Evolutionary conservation across 257 asterid species (phyloP).

Genomic region (Solanum rostratum): DNA sequence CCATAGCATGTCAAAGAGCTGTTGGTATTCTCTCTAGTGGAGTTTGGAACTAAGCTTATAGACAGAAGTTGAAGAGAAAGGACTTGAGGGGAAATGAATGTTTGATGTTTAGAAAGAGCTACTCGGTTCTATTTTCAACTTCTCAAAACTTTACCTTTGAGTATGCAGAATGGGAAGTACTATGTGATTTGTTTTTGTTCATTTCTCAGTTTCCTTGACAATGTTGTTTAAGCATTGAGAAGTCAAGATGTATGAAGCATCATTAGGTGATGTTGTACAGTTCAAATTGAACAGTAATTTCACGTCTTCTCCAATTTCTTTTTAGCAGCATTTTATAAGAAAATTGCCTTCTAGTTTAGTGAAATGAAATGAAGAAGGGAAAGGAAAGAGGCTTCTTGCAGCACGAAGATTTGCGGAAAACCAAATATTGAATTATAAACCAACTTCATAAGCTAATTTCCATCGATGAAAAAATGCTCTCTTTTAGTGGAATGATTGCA

Average conservation of each 20-base stretch:
- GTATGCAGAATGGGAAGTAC: neutral
- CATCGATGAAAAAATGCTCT: too few relatives aligned
- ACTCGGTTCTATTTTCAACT: neutral
- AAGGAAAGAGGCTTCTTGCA: neutral
- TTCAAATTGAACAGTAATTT: neutral
- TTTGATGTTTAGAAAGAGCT: neutral
- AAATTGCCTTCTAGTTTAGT: neutral
- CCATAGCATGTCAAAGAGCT: neutral
- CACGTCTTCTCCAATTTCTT: neutral
- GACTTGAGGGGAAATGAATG: neutral
- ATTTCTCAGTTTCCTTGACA: neutral
- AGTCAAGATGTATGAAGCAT: neutral
- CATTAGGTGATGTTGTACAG: neutral
- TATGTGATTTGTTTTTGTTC: neutral
- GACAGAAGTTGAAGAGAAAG: neutral
- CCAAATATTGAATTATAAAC: neutral
- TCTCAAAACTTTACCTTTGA: neutral
- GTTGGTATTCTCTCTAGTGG: neutral
- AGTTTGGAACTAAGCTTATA: neutral
- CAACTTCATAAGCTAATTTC: neutral
- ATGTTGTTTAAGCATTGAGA: neutral
- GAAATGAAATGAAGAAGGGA: neutral
- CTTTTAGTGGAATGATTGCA: too few relatives aligned
- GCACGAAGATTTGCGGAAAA: neutral
- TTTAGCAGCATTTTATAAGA: neutral